Evolutionary conservation across 2,329 filamentous ascomycete genomes (phyloP).

Genomic region (Pseudovirgaria hyperparasitica): DNA sequence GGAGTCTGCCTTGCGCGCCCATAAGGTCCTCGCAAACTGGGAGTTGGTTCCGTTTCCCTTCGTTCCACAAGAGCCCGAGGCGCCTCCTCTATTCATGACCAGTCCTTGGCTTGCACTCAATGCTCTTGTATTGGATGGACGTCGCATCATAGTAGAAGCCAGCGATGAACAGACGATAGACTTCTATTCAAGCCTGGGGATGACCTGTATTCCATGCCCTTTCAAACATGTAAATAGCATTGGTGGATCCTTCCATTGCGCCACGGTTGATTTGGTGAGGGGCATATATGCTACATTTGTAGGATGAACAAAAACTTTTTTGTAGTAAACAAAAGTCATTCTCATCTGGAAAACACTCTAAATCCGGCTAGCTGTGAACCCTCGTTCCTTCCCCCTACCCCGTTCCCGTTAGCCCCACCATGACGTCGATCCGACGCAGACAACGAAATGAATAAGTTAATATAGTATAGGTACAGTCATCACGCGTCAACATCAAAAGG

Average conservation of each 20-base stretch:
- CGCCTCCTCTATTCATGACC: constrained; percentile 15
- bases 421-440: no score
- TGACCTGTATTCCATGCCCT: constrained; percentile 12
- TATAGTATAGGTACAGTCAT: no score
- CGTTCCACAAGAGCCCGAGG: constrained; percentile 5
- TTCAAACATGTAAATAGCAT: constrained; percentile 21
- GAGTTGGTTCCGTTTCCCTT: constrained; percentile 14
- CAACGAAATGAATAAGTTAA: no score
- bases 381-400: no score
- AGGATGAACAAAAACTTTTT: no score
- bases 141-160: constrained; percentile 6
- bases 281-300: no score
- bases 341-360: no score
- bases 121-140: constrained; percentile 14
- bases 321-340: no score
- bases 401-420: no score
- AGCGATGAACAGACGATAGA: constrained; percentile 7
- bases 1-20: constrained; percentile 10
- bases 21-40: constrained; percentile 15
- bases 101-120: constrained; percentile 16
- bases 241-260: constrained; percentile 21
- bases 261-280: constrained; percentile 9
- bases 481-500: no score
- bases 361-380: no score
- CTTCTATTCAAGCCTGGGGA: constrained; percentile 8